Conservation (phyloP, 768 basidiomycete genomes). For the Russula dissimulans region DNA sequence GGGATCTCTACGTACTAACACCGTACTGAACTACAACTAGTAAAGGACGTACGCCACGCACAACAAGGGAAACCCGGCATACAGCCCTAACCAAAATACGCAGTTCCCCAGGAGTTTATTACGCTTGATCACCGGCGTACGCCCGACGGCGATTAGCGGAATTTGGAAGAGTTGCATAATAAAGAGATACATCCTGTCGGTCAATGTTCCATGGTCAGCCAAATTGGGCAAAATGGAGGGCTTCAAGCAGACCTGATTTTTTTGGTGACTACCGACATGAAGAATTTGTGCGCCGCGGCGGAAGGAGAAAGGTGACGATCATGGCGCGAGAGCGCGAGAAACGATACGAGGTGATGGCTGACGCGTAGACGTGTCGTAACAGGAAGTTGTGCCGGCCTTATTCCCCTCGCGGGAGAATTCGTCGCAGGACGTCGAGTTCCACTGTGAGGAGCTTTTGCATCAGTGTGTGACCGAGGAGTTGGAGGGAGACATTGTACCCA, state of each 20-base stretch:
- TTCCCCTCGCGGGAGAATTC: slow-evolving; percentile 99
- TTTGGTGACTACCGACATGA: slow-evolving; percentile 91
- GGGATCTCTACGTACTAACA: background rate
- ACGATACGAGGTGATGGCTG: slow-evolving; percentile 68
- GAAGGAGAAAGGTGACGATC: slow-evolving; percentile 90
- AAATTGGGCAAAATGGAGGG: background rate
- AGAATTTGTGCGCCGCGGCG: slow-evolving; percentile 85
- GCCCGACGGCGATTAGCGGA: slow-evolving; percentile 77
- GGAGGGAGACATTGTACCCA: slow-evolving; percentile 47
- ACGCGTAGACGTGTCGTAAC: slow-evolving; percentile 90
- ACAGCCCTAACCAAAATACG: slow-evolving; percentile 91
- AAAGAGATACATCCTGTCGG: slow-evolving; percentile 74
- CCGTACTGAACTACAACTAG: slow-evolving; percentile 23
- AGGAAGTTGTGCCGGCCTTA: slow-evolving; percentile 89
- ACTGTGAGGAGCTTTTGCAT: slow-evolving; percentile 36
- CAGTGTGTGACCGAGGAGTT: background rate
- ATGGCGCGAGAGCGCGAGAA: slow-evolving; percentile 76
- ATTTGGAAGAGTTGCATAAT: slow-evolving; percentile 73
- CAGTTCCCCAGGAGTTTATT: slow-evolving; percentile 78
- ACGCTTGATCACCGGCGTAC: slow-evolving; percentile 64
- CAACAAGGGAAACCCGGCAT: slow-evolving; percentile 86
- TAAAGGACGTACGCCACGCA: slow-evolving; percentile 68
- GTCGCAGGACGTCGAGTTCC: slow-evolving; percentile 97
- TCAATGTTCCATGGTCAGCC: background rate
- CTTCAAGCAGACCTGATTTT: slow-evolving; percentile 65